Evolutionary conservation across 352 stramenopile species (phyloP), one percentile per base, ranked within the genome.

Genomic region (Phytophthora quininea): DNA sequence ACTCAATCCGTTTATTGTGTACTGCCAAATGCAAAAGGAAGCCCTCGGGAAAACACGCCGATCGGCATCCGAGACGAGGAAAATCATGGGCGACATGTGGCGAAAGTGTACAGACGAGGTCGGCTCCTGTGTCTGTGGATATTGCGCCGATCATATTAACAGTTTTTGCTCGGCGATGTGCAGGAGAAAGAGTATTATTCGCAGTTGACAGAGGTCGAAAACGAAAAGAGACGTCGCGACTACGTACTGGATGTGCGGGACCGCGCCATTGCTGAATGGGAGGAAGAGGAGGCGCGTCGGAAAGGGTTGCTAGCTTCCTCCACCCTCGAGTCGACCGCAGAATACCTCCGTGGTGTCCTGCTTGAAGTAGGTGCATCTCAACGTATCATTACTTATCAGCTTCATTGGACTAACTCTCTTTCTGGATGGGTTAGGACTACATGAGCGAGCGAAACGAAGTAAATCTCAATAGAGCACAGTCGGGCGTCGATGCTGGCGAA

Each of bases 1-100:
- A 33, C 88, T 93, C 72, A 93, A 93, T 40, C 82, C 86, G 40
- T 93, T 93, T 61, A 91, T 93, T 55, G 84, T 93, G 71, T 93
- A 82, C 60, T 93, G 86, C 45, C 86, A 93, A 68, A 74, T 92
- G 47, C 86, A 93, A 45, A 90, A 91, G 40, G 84, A 92, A 15
- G 60, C 75, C 31, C 72, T 92, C 27, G 69, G 67, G 27, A 84
- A 82, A 15, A 77, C 74, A n/a, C 70, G 77, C 1, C 82, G 82
- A 3, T 93, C 86, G 32, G 86, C 86, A 12, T 77, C 84, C 14
- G 86, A 93, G 59, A 90, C 77, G 40, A 67, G 86, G 7, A 93
- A 93, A 72, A 90, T 93, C 45, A 79, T 93, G 54, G 86, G 86
- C 42, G 86, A 93, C 43, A 91, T 90, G 84, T 93, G 86, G 86